These are phyloP conservation scores for Thyridium curvatum DNA, from an alignment of 2,329 filamentous ascomycete genomes.

Conservation along the genomic window DNA sequence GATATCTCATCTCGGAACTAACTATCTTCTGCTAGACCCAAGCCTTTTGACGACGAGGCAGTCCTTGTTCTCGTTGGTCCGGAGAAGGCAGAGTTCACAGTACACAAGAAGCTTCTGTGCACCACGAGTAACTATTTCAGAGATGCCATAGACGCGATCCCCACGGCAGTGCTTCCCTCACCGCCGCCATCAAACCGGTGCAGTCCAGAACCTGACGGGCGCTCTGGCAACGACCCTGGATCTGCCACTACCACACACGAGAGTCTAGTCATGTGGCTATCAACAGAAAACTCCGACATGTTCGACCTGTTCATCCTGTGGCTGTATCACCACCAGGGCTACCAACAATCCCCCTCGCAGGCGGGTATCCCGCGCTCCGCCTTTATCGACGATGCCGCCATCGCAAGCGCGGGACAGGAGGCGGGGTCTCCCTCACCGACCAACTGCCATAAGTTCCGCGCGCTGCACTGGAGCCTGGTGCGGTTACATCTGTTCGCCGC, in stretches of 20 bases:
- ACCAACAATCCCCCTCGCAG: slow-evolving; percentile 17
- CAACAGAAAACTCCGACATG: slow-evolving; percentile 42
- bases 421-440: slow-evolving; percentile 9
- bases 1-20: neutral
- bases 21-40: slow-evolving; percentile 1
- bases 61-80: slow-evolving; percentile 23
- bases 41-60: slow-evolving; percentile 12
- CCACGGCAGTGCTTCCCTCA: slow-evolving; percentile 12
- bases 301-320: slow-evolving; percentile 48
- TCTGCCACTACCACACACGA: neutral
- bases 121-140: slow-evolving; percentile 41
- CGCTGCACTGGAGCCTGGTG: slow-evolving; percentile 50
- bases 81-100: slow-evolving; percentile 18
- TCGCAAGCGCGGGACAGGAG: slow-evolving; percentile 14
- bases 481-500: slow-evolving; percentile 52
- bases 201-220: slow-evolving; percentile 19
- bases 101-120: slow-evolving; percentile 34
- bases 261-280: slow-evolving; percentile 23
- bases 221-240: slow-evolving; percentile 7
- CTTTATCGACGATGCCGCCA: slow-evolving; percentile 32
- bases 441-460: slow-evolving; percentile 14
- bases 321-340: slow-evolving; percentile 38
- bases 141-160: slow-evolving; percentile 32
- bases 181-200: slow-evolving; percentile 3
- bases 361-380: slow-evolving; percentile 1